phyloP scores from a whole-genome alignment of 2,329 filamentous ascomycete genomes.

The Phialophora chinensis region DNA sequence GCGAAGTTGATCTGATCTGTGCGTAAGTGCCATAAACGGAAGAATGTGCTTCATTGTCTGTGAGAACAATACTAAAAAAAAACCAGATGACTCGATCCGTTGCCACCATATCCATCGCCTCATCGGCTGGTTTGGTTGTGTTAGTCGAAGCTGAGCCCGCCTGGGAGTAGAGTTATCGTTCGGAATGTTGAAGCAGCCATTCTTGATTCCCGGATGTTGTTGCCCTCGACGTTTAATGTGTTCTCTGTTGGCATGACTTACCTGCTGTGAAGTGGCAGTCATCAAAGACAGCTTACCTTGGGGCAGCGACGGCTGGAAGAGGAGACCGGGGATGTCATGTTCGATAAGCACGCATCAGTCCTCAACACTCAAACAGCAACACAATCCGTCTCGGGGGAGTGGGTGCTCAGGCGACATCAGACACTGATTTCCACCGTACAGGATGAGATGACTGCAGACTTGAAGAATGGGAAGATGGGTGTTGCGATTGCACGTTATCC shows the following conservation, averaged over 20 bases:
- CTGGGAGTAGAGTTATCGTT: not conserved
- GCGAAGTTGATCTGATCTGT: not conserved
- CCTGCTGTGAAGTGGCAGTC: not conserved
- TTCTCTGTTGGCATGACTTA: not conserved
- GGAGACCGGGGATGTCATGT: not conserved
- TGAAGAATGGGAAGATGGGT: too few species aligned
- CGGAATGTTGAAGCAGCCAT: not conserved
- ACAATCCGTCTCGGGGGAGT: not conserved
- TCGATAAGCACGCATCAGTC: not conserved
- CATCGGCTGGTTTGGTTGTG: not conserved
- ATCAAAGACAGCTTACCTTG: not conserved
- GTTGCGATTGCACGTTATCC: too few species aligned
- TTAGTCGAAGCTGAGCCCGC: not conserved
- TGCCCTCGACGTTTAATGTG: not conserved
- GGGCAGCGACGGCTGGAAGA: not conserved
- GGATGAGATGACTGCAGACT: too few species aligned
- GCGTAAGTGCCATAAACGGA: not conserved
- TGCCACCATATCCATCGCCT: not conserved
- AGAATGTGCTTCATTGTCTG: conserved; percentile 3
- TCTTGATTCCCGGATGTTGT: not conserved
- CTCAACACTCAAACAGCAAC: not conserved
- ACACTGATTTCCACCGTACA: too few species aligned
- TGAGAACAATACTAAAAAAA: not conserved
- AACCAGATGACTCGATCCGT: not conserved
- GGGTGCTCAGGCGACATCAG: not conserved